phyloP scores from a whole-genome alignment of 2,329 filamentous ascomycete species.

The Ceratocystis huliohia region DNA sequence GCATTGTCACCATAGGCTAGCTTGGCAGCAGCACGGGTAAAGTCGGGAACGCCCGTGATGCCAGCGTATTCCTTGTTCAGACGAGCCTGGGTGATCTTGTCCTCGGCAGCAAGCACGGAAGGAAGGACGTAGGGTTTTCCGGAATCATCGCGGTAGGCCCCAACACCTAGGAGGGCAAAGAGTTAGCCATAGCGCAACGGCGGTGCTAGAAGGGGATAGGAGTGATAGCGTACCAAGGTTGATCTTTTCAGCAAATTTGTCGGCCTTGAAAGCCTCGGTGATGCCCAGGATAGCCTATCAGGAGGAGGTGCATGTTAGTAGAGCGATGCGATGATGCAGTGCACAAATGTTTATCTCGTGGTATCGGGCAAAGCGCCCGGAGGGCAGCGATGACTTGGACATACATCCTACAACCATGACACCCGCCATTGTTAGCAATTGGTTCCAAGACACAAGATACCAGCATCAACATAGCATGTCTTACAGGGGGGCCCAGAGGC shows the following conservation, averaged over 20 bases:
- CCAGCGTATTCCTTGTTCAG: slow-evolving; percentile 96
- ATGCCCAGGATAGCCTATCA: slow-evolving; percentile 73
- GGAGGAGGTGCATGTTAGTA: neutral
- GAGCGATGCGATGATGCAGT: neutral
- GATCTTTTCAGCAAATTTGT: slow-evolving; percentile 88
- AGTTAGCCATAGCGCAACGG: slow-evolving; percentile 18
- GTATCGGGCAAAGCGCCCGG: neutral
- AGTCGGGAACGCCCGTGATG: slow-evolving; percentile 89
- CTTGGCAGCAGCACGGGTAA: slow-evolving; percentile 81
- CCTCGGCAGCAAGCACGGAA: slow-evolving; percentile 79
- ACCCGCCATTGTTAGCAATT: slow-evolving; percentile 12
- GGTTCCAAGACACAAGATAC: neutral
- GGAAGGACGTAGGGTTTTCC: slow-evolving; percentile 97
- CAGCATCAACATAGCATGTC: slow-evolving; percentile 26
- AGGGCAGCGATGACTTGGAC: neutral
- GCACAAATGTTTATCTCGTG: neutral
- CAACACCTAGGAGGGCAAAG: slow-evolving; percentile 51
- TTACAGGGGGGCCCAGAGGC: slow-evolving; percentile 84
- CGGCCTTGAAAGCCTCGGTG: slow-evolving; percentile 98
- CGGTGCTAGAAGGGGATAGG: neutral
- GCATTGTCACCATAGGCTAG: slow-evolving; percentile 83
- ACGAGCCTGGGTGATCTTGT: slow-evolving; percentile 63
- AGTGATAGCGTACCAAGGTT: slow-evolving; percentile 58
- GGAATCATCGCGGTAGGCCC: slow-evolving; percentile 94
- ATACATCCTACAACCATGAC: slow-evolving; percentile 17